A percentile compares a stretch with the other conserved stretches of the same genome.
Conservation (phyloP, 768 basidiomycete species). For the Hygrophorus pudorinus region DNA sequence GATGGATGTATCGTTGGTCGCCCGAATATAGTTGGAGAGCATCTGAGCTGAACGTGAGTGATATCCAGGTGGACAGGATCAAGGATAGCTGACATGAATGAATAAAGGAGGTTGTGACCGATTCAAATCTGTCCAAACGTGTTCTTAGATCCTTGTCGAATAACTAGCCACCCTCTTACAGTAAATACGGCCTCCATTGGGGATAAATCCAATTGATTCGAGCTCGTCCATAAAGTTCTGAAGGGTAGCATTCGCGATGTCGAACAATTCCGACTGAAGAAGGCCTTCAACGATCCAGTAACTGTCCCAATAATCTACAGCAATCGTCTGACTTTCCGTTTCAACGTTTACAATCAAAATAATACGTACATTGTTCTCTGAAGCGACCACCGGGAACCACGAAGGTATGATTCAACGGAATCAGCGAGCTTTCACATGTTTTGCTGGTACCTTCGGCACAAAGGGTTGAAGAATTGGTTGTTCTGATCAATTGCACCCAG, state of each 20-base stretch:
- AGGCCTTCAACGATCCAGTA: conserved; percentile 87
- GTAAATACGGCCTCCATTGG: conserved; percentile 90
- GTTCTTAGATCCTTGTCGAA: neutral
- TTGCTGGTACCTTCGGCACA: conserved; percentile 33
- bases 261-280: conserved; percentile 67
- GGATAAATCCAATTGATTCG: conserved; percentile 78
- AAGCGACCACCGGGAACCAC: conserved; percentile 64
- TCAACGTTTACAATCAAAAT: neutral
- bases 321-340: neutral
- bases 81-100: conserved; percentile 43
- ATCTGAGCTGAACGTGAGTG: conserved; percentile 38
- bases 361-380: conserved; percentile 4
- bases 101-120: conserved; percentile 93
- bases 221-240: conserved; percentile 96
- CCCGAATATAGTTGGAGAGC: conserved; percentile 74
- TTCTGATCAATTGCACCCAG: conserved; percentile 73
- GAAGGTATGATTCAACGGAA: conserved; percentile 87
- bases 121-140: conserved; percentile 50
- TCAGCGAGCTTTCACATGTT: conserved; percentile 72
- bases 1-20: conserved; percentile 65
- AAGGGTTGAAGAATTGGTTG: conserved; percentile 59
- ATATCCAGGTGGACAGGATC: neutral
- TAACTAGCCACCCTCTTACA: conserved; percentile 32
- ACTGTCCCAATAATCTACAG: conserved; percentile 56
- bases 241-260: conserved; percentile 64